A percentile compares a stretch with the other conserved stretches of the same genome.
These are phyloP conservation scores for Parsonsia alboflavescens DNA, from an alignment of 257 asterid genomes.

Conservation along the genomic window DNA sequence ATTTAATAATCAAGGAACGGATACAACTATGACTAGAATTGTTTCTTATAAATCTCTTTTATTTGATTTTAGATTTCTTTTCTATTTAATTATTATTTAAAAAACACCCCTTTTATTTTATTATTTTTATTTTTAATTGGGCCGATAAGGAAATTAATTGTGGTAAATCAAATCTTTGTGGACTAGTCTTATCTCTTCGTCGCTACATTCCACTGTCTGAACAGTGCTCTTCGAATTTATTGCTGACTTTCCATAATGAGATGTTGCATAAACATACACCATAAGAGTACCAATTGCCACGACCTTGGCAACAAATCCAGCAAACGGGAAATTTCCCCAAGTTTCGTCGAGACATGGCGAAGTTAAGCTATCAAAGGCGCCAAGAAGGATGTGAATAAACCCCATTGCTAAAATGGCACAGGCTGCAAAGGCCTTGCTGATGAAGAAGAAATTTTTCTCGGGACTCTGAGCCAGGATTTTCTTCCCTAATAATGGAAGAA, in stretches of 20 bases:
- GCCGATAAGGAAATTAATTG: too few relatives aligned
- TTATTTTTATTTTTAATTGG: too few relatives aligned
- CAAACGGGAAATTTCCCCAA: conserved; percentile 18
- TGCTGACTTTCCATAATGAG: neutral
- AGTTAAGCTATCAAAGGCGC: conserved; percentile 16
- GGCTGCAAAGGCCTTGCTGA: conserved; percentile 34
- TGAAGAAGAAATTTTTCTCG: conserved; percentile 18
- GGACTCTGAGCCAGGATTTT: conserved; percentile 21
- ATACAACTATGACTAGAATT: too few relatives aligned
- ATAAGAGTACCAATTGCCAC: conserved; percentile 6
- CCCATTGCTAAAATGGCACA: conserved; percentile 34
- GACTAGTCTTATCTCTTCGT: neutral
- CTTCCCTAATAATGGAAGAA: conserved; percentile 15
- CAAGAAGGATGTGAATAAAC: conserved; percentile 28
- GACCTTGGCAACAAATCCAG: conserved; percentile 14
- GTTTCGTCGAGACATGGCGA: conserved; percentile 6
- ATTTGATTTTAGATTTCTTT: too few relatives aligned
- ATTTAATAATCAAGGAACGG: too few relatives aligned
- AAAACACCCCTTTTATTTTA: too few relatives aligned
- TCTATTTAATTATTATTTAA: too few relatives aligned
- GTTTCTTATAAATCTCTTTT: too few relatives aligned
- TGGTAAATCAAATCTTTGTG: too few relatives aligned
- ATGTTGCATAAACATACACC: conserved; percentile 12
- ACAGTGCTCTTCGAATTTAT: neutral
- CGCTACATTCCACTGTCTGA: neutral